Conservation (phyloP, 305 asterid genomes). For the Fraxinus angustifolia region DNA sequence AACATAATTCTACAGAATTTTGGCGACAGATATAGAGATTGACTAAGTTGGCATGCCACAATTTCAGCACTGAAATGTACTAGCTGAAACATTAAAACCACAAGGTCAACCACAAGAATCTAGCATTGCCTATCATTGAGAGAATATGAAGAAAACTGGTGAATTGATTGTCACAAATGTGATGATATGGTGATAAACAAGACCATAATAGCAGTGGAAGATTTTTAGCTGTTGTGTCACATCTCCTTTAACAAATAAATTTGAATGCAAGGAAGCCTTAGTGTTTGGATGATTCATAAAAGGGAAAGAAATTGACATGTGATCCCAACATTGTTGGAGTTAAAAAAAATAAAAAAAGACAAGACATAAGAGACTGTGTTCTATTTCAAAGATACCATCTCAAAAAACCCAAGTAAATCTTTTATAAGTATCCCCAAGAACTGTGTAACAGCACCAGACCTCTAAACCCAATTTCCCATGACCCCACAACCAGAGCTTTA, state of each 20-base stretch:
- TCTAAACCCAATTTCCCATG: not conserved
- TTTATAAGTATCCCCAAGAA: not conserved
- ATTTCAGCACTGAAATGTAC: not conserved
- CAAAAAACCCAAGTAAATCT: not conserved
- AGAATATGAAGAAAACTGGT: not conserved
- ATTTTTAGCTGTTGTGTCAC: not conserved
- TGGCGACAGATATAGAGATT: not conserved
- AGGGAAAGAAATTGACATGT: not conserved
- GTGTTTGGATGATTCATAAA: not conserved
- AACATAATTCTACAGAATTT: not conserved
- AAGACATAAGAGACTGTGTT: not conserved
- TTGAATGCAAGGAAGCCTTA: not conserved
- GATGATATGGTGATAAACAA: not conserved
- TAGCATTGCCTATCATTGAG: not conserved
- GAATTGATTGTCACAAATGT: not conserved
- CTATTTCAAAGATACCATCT: not conserved
- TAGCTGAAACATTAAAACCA: not conserved
- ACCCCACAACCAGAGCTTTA: not conserved
- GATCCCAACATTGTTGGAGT: not conserved
- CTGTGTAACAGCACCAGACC: not conserved
- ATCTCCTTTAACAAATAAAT: not conserved
- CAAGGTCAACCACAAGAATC: not conserved
- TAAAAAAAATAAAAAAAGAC: not conserved
- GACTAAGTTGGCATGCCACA: not conserved
- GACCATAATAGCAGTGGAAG: not conserved